Evolutionary conservation across 2,329 filamentous ascomycete species (phyloP).

Genomic region (Orbilia ellipsospora): DNA sequence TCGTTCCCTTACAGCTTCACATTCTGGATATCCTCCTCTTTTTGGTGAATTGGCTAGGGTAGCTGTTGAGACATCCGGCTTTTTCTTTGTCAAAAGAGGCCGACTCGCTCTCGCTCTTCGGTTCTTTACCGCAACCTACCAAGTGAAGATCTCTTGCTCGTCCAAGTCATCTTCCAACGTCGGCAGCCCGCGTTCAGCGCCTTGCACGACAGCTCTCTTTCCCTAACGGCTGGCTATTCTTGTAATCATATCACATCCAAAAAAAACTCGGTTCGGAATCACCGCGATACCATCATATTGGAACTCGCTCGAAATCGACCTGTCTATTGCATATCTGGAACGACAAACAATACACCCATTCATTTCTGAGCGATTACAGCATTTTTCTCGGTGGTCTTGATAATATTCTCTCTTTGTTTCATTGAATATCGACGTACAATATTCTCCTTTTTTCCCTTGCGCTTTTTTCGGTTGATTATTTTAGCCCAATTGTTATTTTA

Average conservation of each 20-base stretch:
- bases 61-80: conserved; percentile 40
- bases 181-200: conserved; percentile 45
- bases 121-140: conserved; percentile 37
- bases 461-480: conserved; percentile 19
- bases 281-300: too few relatives aligned
- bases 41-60: conserved; percentile 41
- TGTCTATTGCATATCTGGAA: conserved; percentile 42
- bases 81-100: conserved; percentile 38
- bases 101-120: conserved; percentile 23
- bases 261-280: too few relatives aligned
- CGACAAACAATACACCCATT: conserved; percentile 35
- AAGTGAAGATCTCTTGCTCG: conserved; percentile 24
- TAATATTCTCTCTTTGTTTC: conserved; percentile 15
- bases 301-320: conserved; percentile 32
- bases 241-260: neutral
- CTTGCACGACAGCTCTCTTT: conserved; percentile 41
- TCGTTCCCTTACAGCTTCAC: conserved; percentile 21
- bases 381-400: conserved; percentile 41
- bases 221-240: conserved; percentile 37
- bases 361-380: conserved; percentile 51
- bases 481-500: conserved; percentile 47
- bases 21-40: conserved; percentile 19
- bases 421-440: conserved; percentile 16
- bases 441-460: conserved; percentile 11
- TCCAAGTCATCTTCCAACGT: conserved; percentile 19